phyloP scores from a whole-genome alignment of 2,329 filamentous ascomycete genomes.

The Microdochium trichocladiopsis region DNA sequence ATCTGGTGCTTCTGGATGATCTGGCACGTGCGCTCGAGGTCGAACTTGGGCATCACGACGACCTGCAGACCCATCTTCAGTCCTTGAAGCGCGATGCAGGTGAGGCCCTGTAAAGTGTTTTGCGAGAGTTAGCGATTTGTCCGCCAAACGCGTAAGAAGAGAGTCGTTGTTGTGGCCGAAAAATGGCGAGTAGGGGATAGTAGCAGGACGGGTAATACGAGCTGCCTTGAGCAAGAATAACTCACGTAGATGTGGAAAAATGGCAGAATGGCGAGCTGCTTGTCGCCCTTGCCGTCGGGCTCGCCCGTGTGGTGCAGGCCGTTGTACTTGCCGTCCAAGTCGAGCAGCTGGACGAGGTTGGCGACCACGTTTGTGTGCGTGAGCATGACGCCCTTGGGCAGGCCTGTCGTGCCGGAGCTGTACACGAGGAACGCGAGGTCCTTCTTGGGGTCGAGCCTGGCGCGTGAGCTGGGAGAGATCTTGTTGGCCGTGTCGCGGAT shows the following conservation, averaged over 20 bases:
- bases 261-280: constrained; percentile 70
- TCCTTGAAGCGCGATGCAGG: constrained; percentile 62
- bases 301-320: constrained; percentile 48
- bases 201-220: no score
- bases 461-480: constrained; percentile 42
- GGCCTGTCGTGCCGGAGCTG: constrained; percentile 81
- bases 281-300: constrained; percentile 58
- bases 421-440: constrained; percentile 85
- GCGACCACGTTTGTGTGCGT: constrained; percentile 76
- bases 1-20: constrained; percentile 69
- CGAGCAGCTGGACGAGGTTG: constrained; percentile 54
- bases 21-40: constrained; percentile 70
- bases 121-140: no score
- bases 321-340: constrained; percentile 43
- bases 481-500: constrained; percentile 58
- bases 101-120: constrained; percentile 46
- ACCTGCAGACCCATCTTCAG: constrained; percentile 59
- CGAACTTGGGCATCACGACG: constrained; percentile 72
- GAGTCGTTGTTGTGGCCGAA: neutral
- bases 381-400: constrained; percentile 87
- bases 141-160: neutral
- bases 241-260: constrained; percentile 88
- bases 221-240: constrained; percentile 1
- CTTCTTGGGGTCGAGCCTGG: constrained; percentile 57
- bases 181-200: neutral